These are phyloP conservation scores for Penicillium hesseltinei DNA, from an alignment of 2,329 filamentous ascomycete genomes.

Conservation along the genomic window DNA sequence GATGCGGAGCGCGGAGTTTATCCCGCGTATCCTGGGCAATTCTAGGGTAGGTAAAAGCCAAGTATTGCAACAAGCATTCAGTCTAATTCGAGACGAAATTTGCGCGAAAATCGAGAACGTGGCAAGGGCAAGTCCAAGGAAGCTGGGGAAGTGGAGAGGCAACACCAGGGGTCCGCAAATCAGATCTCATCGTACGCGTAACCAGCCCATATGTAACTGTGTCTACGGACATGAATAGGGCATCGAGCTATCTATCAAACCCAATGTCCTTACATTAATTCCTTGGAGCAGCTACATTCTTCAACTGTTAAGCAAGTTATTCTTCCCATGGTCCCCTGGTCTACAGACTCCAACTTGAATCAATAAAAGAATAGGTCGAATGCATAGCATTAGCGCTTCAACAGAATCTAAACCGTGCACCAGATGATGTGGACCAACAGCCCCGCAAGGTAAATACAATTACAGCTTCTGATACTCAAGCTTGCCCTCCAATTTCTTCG, in stretches of 20 bases:
- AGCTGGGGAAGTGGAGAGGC: constrained; percentile 8
- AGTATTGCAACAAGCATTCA: background rate
- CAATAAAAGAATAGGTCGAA: background rate
- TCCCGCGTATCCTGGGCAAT: constrained; percentile 3
- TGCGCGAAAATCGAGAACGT: constrained; percentile 1
- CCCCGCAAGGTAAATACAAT: constrained; percentile 22
- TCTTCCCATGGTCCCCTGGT: background rate
- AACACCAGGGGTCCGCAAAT: constrained; percentile 3
- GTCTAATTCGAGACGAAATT: background rate
- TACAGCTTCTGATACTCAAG: constrained; percentile 85
- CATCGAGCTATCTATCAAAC: background rate
- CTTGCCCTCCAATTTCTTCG: constrained; percentile 98
- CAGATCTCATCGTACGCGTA: constrained; percentile 4
- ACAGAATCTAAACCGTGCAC: constrained; percentile 11
- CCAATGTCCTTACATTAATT: background rate
- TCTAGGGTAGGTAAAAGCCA: background rate
- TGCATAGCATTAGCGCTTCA: constrained; percentile 17
- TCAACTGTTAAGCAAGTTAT: background rate
- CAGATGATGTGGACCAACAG: constrained; percentile 6
- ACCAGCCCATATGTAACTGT: background rate
- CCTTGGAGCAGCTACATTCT: background rate
- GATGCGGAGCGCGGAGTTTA: constrained; percentile 6
- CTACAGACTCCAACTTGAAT: background rate
- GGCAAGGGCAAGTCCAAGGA: background rate
- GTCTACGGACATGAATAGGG: background rate